Evolutionary conservation across 2,329 filamentous ascomycete species (phyloP), one percentile per base, ranked within the genome.

Genomic region (Mariannaea elegans): DNA sequence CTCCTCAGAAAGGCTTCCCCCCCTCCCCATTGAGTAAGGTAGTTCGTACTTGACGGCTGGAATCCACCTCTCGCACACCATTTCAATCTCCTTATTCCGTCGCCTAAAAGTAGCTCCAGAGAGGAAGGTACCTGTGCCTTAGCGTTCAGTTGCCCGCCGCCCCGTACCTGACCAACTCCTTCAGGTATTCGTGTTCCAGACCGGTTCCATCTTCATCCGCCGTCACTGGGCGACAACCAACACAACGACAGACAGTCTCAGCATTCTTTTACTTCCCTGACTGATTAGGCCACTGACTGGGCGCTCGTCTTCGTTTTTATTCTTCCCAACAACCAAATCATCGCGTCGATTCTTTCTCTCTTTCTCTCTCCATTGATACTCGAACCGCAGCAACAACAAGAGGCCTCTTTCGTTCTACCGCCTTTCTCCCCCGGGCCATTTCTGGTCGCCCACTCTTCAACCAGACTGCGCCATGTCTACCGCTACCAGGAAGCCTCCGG

Each of bases 401-500:
- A 56, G 41, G 53, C 58, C 38, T 54, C 68, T 41, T 41, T 61
- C 46, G 39, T 41, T 47, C 54, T 18, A 53, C 47, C 52, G 41
- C 64, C 51, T 36, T 55, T 36, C 27, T 23, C 16, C 44, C 51
- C 19, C 21, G 41, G 42, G 32, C 51, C 51, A 31, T 12, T 19
- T 46, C 24, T 44, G 51, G 51, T 55, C 42, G 29, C 42, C 27
- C 21, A 29, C 32, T 24, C 34, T 29, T 34, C 29, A 21, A 32
- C 19, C 42, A 23, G 18, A 23, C 59, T 53, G 58, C 67, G 69
- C 68, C 71, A 86, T 86, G 84, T 84, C 84, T 49, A 75, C 80
- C 61, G 76, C 79, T 63, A 77, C 82, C 58, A 87, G 85, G 75
- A 85, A 84, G 74, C 82, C 83, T 56, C 78, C 81, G 57, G 76